Evolutionary conservation across 2,329 filamentous ascomycete species (phyloP).

Genomic region (Cladosporium sp.): DNA sequence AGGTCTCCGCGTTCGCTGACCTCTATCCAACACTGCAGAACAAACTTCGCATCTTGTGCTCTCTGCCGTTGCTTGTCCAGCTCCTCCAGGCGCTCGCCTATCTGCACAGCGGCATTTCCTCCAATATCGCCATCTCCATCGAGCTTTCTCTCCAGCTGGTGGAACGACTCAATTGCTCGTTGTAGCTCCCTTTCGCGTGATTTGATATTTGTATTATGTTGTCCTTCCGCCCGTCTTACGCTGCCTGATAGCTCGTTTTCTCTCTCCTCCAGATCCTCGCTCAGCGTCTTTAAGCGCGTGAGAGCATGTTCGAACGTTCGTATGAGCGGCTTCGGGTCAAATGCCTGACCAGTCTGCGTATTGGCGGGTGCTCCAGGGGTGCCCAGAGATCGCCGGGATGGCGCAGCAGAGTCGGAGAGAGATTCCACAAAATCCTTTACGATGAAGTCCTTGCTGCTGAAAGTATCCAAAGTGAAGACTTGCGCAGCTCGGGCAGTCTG

Average conservation of each 20-base stretch:
- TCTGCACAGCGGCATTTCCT: slow-evolving; percentile 89
- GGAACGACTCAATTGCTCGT: slow-evolving; percentile 87
- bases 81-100: slow-evolving; percentile 90
- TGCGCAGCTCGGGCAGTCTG: slow-evolving; percentile 34
- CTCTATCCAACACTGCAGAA: slow-evolving; percentile 96
- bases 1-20: slow-evolving; percentile 87
- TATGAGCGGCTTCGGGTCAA: slow-evolving; percentile 96
- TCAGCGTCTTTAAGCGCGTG: slow-evolving; percentile 64
- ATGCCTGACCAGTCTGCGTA: slow-evolving; percentile 42
- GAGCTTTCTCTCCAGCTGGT: slow-evolving; percentile 78
- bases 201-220: slow-evolving; percentile 88
- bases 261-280: slow-evolving; percentile 79
- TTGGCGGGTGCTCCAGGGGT: slow-evolving; percentile 44
- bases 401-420: slow-evolving; percentile 78
- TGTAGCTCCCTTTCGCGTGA: slow-evolving; percentile 85
- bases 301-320: slow-evolving; percentile 82
- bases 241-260: slow-evolving; percentile 89
- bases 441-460: slow-evolving; percentile 73
- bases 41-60: slow-evolving; percentile 87
- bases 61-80: slow-evolving; percentile 86
- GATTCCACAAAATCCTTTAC: slow-evolving; percentile 96
- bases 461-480: slow-evolving; percentile 75
- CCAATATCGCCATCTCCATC: slow-evolving; percentile 56
- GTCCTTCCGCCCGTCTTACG: slow-evolving; percentile 83
- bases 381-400: slow-evolving; percentile 65